Base-by-base conservation (phyloP, 495 filamentous ascomycete species). In the Penicillium lividum region DNA sequence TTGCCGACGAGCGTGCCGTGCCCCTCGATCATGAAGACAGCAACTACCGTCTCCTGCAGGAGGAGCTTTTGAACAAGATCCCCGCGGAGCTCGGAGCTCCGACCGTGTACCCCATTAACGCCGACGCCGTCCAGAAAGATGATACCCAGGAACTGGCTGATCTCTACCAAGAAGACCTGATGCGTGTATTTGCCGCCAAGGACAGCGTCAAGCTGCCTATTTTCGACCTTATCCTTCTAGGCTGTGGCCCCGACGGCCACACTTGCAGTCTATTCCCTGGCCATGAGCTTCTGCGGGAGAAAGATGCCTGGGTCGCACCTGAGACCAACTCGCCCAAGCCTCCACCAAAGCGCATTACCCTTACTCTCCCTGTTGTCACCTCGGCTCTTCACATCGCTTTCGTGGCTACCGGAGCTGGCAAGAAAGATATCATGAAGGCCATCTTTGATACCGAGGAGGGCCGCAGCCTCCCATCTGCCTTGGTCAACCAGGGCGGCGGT, bases 231-330 rank as follows among this genome's bases (percentile, higher is more conserved):
- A 79, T 98, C 22, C 82, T 98, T 16, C 85, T 98, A 45, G 94
- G 94, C 56, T 93, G 89, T 64, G 94, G 94, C 4, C 94, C 93
- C 15, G 94, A 98, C 69, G 94, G 94, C 38, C 94, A 98, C 74
- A 97, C 94, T 27, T 98, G 95, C 88, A 92, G 87, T 63, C 80
- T 98, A 30, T 98, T 98, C 79, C 95, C 94, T 6, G 87, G 88
- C 28, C 93, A 97, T 62, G 85, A 86, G 45, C 80, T 98, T 42
- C 80, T 98, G 59, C 84, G 93, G 43, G 94, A 98, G 79, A 85
- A 85, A 57, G 86, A 89, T 64, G 93, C 92, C 34, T 98, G 94
- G 94, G 92, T 97, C 10, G 87, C 89, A 5, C 83, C 93, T 4
- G 92, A 96, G 64, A 86, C 86, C 68, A 89, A 97, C 75, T 95